Base-by-base conservation (phyloP, 192 early-diverging fungal genomes). In the Coemansia sp. region DNA sequence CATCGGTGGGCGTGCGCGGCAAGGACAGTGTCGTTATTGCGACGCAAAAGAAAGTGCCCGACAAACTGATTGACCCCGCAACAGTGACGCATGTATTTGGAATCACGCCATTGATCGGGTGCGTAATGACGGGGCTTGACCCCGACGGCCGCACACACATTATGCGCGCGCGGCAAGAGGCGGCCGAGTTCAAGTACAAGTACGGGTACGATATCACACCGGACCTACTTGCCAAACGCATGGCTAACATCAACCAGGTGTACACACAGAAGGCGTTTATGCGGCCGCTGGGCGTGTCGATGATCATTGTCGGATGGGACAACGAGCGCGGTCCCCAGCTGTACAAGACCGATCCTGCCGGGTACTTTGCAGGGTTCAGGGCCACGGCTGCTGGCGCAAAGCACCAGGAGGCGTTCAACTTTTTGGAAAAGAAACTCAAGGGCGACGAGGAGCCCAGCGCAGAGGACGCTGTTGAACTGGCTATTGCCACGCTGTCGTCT, bases 221-320 rank as follows among this genome's bases (percentile, higher is more conserved):
- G 31, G 95, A 99, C 75, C 88, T 94, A 88, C 87, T 99, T 53
- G 97, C 97, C 48, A 97, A 97, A 82, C 89, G 95, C 57, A 88
- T 99, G 65, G 97, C 97, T 47, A 96, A 94, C 67, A 89, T 98
- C 72, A 97, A 97, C 71, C 97, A 99, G 83, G 97, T 99, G 56
- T 97, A 97, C 74, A 99, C 97, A 53, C 97, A 99, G 70, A 94
- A 98, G 64, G 97, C 97, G 28, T 94, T 93, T 50, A 98, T 97
- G 94, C 84, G 97, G 70, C 97, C 96, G 37, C 82, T 96, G 33
- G 97, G 95, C 60, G 93, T 97, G 88, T 92, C 97, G 54, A 97
- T 98, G 93, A 96, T 98, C 55, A 74, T 99, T 61, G 94, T 97
- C 68, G 96, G 94, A 31, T 88, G 90, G 78, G 97, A 99, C 70